phyloP scores from a whole-genome alignment of 2,329 filamentous ascomycete genomes.

The Aspergillus chevalieri region DNA sequence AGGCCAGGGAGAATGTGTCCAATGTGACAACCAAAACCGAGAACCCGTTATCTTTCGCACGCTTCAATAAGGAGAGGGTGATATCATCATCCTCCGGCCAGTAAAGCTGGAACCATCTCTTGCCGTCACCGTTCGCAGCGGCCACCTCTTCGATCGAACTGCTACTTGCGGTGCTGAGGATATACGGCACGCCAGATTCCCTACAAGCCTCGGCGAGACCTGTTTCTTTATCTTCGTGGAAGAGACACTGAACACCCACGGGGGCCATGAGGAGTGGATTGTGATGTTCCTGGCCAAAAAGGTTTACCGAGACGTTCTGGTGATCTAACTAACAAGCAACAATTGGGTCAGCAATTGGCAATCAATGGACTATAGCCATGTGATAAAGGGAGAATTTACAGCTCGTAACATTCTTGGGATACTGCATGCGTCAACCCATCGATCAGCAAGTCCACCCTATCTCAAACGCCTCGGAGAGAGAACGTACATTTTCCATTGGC shows the following conservation, averaged over 20 bases:
- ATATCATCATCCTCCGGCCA: slow-evolving; percentile 63
- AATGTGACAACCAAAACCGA: slow-evolving; percentile 64
- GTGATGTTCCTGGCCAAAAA: slow-evolving; percentile 47
- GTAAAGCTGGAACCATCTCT: slow-evolving; percentile 69
- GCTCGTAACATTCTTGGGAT: slow-evolving; percentile 47
- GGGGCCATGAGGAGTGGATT: slow-evolving; percentile 59
- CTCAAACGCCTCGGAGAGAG: not conserved
- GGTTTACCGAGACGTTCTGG: slow-evolving; percentile 46
- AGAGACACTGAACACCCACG: slow-evolving; percentile 62
- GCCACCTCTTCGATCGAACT: slow-evolving; percentile 63
- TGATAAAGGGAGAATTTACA: slow-evolving; percentile 8
- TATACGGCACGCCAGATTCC: slow-evolving; percentile 58
- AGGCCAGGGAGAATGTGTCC: slow-evolving; percentile 64
- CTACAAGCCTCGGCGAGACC: slow-evolving; percentile 59
- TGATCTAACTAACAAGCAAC: slow-evolving; percentile 20
- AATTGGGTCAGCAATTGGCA: slow-evolving; percentile 24
- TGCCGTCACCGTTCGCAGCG: slow-evolving; percentile 49
- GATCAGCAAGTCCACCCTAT: not conserved
- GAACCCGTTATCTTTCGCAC: slow-evolving; percentile 58
- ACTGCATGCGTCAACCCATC: slow-evolving; percentile 26
- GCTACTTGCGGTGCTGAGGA: slow-evolving; percentile 60
- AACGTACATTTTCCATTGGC: slow-evolving; percentile 42
- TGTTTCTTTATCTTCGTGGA: slow-evolving; percentile 60
- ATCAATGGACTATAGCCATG: slow-evolving; percentile 3
- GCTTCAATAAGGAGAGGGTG: slow-evolving; percentile 56